Conservation (phyloP, 73 alveolate genomes). For the Paramecium sexaurelia region DNA sequence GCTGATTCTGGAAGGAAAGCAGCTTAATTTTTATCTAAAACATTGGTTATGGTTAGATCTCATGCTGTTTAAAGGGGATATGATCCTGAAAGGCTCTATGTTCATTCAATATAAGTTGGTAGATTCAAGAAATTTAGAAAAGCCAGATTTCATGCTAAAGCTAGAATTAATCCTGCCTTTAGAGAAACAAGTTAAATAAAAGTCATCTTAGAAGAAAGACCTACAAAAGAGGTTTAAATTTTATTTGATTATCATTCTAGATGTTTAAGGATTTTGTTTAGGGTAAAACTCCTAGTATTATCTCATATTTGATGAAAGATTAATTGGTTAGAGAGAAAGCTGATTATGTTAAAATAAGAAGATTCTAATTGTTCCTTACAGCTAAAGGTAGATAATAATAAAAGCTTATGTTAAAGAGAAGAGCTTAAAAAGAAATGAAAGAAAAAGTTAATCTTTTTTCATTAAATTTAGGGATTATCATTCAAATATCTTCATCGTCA, state of each 20-base stretch:
- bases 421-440: slow-evolving; percentile 4
- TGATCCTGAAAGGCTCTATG: slow-evolving; percentile 22
- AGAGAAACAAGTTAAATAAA: slow-evolving; percentile 15
- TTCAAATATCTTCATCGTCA: neutral
- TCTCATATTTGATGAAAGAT: slow-evolving; percentile 2
- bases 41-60: slow-evolving; percentile 1
- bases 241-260: neutral
- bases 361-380: neutral
- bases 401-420: slow-evolving; percentile 23
- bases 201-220: slow-evolving; percentile 24
- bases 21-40: neutral
- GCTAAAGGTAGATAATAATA: slow-evolving; percentile 37
- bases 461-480: neutral
- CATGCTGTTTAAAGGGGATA: slow-evolving; percentile 43
- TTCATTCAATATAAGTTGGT: slow-evolving; percentile 9
- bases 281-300: slow-evolving; percentile 1
- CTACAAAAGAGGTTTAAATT: slow-evolving; percentile 9
- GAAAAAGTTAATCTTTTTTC: neutral
- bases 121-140: neutral
- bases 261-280: slow-evolving; percentile 11
- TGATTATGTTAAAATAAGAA: neutral
- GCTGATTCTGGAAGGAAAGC: slow-evolving; percentile 12
- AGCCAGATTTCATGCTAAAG: slow-evolving; percentile 42
- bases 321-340: slow-evolving; percentile 5
- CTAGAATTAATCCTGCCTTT: neutral